Evolutionary conservation across 148 eudicot genomes (phyloP).

Genomic region (Rhododendron kiyosumense): DNA sequence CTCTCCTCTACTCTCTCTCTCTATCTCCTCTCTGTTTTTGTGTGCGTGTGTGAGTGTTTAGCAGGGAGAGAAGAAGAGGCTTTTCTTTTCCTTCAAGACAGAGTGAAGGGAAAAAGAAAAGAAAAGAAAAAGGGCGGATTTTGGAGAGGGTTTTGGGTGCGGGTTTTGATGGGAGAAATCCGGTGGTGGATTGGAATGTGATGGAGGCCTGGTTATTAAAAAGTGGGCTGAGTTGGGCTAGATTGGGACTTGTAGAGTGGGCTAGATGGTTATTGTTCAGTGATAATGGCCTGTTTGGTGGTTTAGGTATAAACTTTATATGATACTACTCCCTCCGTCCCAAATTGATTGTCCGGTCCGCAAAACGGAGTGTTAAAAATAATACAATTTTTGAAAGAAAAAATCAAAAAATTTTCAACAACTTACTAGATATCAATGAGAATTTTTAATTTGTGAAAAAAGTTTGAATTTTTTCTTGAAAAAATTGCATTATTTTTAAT

Average conservation of each 20-base stretch:
- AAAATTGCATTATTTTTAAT: too few relatives aligned
- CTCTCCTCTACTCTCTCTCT: background rate
- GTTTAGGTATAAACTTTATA: background rate
- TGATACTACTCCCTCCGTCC: too few relatives aligned
- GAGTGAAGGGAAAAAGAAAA: background rate
- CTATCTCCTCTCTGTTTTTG: background rate
- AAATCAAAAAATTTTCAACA: too few relatives aligned
- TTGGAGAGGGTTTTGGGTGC: background rate
- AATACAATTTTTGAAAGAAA: too few relatives aligned
- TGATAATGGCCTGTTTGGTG: background rate
- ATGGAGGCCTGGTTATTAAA: background rate
- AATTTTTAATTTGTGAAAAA: too few relatives aligned
- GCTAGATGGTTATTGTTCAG: background rate
- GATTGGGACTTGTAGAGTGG: background rate
- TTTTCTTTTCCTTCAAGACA: constrained; percentile 41
- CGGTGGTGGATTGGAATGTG: background rate
- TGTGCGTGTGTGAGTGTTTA: background rate
- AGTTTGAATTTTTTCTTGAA: too few relatives aligned
- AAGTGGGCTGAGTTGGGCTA: background rate
- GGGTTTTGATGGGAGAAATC: background rate
- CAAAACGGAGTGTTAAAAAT: too few relatives aligned
- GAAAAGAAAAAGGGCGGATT: background rate
- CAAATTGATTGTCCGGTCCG: too few relatives aligned
- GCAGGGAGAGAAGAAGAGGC: background rate
- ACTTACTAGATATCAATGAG: too few relatives aligned